These are phyloP conservation scores for Trichoderma orchidacearum DNA, from an alignment of 495 filamentous ascomycete species.

Conservation along the genomic window DNA sequence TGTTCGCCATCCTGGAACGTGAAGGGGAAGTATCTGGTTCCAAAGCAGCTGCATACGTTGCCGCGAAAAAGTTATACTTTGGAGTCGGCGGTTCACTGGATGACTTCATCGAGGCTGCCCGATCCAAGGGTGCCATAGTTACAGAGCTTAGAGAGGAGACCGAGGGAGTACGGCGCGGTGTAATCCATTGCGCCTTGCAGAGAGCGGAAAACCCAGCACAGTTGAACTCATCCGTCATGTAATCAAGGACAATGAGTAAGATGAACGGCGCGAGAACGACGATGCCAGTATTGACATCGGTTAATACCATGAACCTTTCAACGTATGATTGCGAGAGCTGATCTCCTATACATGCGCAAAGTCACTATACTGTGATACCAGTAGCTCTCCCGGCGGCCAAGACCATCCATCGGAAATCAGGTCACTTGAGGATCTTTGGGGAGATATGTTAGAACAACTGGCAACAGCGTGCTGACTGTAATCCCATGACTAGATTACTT, in stretches of 20 bases:
- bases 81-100: constrained; percentile 89
- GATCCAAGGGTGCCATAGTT: constrained; percentile 38
- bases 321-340: background rate
- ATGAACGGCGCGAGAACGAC: background rate
- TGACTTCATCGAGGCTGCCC: constrained; percentile 60
- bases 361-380: no score
- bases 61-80: constrained; percentile 90
- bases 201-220: no score
- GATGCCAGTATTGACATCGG: background rate
- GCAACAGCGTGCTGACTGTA: background rate
- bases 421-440: no score
- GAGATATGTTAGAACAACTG: no score
- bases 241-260: background rate
- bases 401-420: no score
- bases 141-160: constrained; percentile 49
- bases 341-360: background rate
- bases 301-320: no score
- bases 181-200: constrained; percentile 28
- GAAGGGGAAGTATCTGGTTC: constrained; percentile 22
- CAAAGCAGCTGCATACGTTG: constrained; percentile 56
- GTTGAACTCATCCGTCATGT: no score
- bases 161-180: constrained; percentile 41
- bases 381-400: no score
- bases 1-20: constrained; percentile 48
- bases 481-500: background rate